phyloP scores from a whole-genome alignment of 139 green algal genomes.

The Ettlia oleoabundans region DNA sequence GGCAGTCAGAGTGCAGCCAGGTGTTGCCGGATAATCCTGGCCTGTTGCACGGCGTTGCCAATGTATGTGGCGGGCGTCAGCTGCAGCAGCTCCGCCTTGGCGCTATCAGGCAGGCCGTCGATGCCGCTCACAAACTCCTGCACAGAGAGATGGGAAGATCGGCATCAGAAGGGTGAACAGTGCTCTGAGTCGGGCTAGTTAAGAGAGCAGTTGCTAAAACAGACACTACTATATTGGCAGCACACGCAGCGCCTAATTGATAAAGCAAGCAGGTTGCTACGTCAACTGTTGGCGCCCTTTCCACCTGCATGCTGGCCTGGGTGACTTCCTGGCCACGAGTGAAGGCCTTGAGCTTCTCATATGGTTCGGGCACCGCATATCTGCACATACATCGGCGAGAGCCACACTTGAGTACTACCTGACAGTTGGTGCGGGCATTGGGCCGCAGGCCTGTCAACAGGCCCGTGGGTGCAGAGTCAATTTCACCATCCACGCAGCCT shows the following conservation, averaged over 20 bases:
- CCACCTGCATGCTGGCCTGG: slow-evolving; percentile 61
- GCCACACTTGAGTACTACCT: no score
- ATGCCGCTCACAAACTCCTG: slow-evolving; percentile 84
- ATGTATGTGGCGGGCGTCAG: slow-evolving; percentile 91
- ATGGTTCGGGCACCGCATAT: slow-evolving; percentile 93
- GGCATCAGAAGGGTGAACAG: no score
- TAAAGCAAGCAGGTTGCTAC: no score
- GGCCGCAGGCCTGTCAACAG: no score
- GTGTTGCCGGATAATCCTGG: slow-evolving; percentile 43
- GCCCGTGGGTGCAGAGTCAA: no score
- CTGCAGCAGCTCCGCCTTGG: slow-evolving; percentile 71
- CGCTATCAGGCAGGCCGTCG: slow-evolving; percentile 72
- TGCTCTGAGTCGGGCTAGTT: no score
- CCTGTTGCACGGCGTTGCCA: slow-evolving; percentile 91
- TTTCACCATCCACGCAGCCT: no score
- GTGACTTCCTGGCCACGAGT: slow-evolving; percentile 90
- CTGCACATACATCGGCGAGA: slow-evolving; percentile 48
- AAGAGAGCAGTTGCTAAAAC: no score
- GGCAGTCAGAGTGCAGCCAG: slow-evolving; percentile 26
- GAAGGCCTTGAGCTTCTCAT: slow-evolving; percentile 99
- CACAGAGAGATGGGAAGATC: background rate
- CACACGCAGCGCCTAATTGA: no score
- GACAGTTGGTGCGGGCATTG: no score
- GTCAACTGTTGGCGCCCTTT: no score
- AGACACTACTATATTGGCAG: no score